A percentile compares a stretch with the other conserved stretches of the same genome.
Conservation (phyloP, 352 stramenopile species). For the Globisporangium barbulae region DNA sequence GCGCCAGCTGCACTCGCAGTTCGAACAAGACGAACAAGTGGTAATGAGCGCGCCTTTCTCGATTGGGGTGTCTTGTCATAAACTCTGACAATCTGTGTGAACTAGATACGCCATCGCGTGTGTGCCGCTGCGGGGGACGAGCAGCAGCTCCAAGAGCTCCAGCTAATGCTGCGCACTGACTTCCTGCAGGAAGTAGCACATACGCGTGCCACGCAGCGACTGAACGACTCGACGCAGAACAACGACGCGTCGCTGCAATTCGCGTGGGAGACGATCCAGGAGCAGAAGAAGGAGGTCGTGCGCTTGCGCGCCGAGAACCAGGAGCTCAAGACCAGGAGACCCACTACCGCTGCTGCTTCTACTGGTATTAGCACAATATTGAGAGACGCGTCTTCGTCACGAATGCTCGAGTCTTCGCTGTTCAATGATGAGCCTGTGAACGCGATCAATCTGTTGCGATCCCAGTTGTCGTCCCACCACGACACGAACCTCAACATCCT, state of each 20-base stretch:
- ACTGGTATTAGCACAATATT: not conserved
- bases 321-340: conserved; percentile 24
- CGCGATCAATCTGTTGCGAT: conserved; percentile 47
- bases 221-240: conserved; percentile 26
- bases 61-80: not conserved
- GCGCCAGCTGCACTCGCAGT: conserved; percentile 36
- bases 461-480: conserved; percentile 51
- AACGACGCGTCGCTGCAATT: conserved; percentile 72
- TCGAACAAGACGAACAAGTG: conserved; percentile 45
- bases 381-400: not conserved
- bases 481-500: conserved; percentile 49
- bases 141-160: conserved; percentile 48
- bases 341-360: conserved; percentile 5
- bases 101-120: conserved; percentile 36
- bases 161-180: conserved; percentile 43
- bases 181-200: conserved; percentile 46
- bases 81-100: conserved; percentile 1
- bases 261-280: conserved; percentile 70
- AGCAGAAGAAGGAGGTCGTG: conserved; percentile 67
- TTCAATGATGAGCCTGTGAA: conserved; percentile 34
- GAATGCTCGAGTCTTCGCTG: conserved; percentile 15
- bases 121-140: conserved; percentile 47
- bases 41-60: conserved; percentile 12
- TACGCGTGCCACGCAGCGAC: conserved; percentile 14
- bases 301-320: conserved; percentile 56